Evolutionary conservation across 495 filamentous ascomycete genomes (phyloP), one percentile per base, ranked within the genome.

Genomic region (Aspergillus affinis): DNA sequence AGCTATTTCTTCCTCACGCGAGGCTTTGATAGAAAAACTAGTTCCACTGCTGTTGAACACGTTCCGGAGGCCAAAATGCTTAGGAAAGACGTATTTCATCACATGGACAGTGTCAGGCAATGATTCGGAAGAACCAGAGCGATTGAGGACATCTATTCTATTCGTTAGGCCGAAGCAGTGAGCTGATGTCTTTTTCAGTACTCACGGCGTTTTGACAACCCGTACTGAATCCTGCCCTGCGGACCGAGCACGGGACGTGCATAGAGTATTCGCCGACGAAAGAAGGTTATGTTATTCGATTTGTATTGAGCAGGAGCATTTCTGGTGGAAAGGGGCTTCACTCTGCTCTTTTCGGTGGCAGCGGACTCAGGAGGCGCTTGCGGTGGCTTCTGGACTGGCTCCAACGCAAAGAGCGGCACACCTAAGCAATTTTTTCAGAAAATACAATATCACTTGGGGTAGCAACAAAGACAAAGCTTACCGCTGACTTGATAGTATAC

Each of bases 81-180:
- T 81, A 30, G 94, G 94, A 62, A 98, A 98, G 2, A 98, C 86
- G 71, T 98, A 93, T 75, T 91, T 92, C 84, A 96, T 84, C 26
- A 97, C 74, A 59, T 89, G 90, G 7, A 87, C 66, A 0, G 86
- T 89, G 54, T 89, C 80, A 15, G 54, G 58, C 30, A 67, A 32
- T 52, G 82, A 79, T 7, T 76, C 66, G 6, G 69, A 55, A 36
- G 83, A 74, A 0, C 81, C 74, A 66, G 83, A 90, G 2, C 92
- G 88, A 71, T 93, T 96, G 18, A 98, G 74, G 2, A 93, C 89
- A 75, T 98, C 92, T 97, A 65, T 12, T 27, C 62, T 23, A 58
- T 51, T 41, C 15, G 4, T 65, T 30, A 66, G 18, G 12, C 45
- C 23, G 30, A 54, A 20, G 9, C 10, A 3, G 4, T 21, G 1